phyloP scores from a whole-genome alignment of 208 protist species.

The Tritrichomonas foetus region DNA sequence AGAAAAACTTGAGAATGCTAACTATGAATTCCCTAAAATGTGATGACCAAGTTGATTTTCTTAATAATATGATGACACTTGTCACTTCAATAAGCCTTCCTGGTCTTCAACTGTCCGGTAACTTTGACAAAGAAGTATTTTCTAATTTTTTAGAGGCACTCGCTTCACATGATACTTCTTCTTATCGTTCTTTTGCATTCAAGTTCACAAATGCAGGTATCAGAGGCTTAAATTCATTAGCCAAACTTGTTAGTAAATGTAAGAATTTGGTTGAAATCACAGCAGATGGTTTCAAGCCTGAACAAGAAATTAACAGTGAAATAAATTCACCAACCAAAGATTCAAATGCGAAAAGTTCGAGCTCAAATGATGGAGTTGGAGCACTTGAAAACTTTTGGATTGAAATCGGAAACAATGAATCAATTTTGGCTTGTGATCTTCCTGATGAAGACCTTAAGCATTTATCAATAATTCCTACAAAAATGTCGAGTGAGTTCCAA shows the following conservation, averaged over 20 bases:
- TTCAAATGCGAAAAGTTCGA: no score
- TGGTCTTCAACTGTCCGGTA: not conserved
- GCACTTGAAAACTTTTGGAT: not conserved
- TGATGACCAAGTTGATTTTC: not conserved
- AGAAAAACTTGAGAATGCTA: not conserved
- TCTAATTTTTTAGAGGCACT: not conserved
- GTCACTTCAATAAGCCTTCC: not conserved
- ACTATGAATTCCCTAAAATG: not conserved
- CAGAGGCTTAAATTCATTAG: not conserved
- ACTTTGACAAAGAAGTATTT: not conserved
- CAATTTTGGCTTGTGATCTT: not conserved
- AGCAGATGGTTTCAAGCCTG: not conserved
- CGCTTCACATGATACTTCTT: not conserved
- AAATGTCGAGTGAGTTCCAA: no score
- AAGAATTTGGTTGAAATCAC: not conserved
- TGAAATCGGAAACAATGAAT: not conserved
- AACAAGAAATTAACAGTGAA: no score
- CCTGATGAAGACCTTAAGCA: not conserved
- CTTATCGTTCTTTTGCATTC: not conserved
- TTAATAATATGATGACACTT: not conserved
- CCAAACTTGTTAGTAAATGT: not conserved
- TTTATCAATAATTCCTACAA: not conserved
- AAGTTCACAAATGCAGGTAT: not conserved
- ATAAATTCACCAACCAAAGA: no score
- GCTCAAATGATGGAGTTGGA: no score